Conservation (phyloP, 306 rosid species). For the Neltuma alba region DNA sequence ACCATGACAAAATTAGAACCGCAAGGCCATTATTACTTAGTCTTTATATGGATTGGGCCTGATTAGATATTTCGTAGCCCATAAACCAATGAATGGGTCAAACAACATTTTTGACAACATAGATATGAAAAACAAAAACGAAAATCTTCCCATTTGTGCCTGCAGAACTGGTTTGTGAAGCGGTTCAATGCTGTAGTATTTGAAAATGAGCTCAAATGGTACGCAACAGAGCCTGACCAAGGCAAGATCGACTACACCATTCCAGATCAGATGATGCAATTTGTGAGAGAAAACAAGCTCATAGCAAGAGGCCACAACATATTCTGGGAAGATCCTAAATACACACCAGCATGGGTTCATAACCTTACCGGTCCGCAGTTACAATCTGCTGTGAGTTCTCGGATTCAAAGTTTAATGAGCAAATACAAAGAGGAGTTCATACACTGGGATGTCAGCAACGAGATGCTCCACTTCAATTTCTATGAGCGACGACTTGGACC, state of each 20-base stretch:
- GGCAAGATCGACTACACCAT: constrained; percentile 64
- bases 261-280: constrained; percentile 77
- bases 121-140: neutral
- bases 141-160: neutral
- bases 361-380: constrained; percentile 58
- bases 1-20: neutral
- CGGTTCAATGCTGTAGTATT: constrained; percentile 88
- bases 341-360: constrained; percentile 73
- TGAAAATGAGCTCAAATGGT: constrained; percentile 95
- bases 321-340: constrained; percentile 92
- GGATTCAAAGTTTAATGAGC: constrained; percentile 71
- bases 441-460: constrained; percentile 97
- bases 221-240: constrained; percentile 84
- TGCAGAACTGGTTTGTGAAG: constrained; percentile 79
- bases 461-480: constrained; percentile 96
- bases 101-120: neutral
- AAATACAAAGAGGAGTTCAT: constrained; percentile 77
- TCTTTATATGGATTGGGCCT: neutral
- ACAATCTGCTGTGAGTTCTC: constrained; percentile 56
- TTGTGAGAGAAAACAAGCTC: constrained; percentile 66
- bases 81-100: neutral
- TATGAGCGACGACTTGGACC: constrained; percentile 78
- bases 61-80: neutral
- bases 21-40: neutral
- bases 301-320: constrained; percentile 88